Percentiles rank a stretch among this genome's conserved stretches.
Conservation (phyloP, 2,329 filamentous ascomycete genomes). For the Paramyrothecium roridum region DNA sequence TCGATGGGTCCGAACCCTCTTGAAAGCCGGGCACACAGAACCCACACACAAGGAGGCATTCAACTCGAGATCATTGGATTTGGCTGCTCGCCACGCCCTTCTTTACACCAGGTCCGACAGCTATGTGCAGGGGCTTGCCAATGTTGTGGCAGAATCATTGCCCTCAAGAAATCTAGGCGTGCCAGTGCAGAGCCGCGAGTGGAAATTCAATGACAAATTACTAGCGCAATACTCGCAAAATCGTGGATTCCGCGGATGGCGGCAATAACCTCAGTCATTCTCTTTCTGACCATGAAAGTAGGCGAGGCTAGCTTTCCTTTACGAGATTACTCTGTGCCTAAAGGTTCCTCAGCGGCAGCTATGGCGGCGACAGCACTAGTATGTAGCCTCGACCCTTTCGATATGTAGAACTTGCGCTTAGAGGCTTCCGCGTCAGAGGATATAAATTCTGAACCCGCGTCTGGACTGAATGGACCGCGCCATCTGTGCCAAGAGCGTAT, state of each 20-base stretch:
- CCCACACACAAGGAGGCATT: neutral
- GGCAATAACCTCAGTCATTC: neutral
- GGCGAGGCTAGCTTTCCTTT: too few species aligned
- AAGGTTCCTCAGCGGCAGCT: too few species aligned
- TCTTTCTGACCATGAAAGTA: too few species aligned
- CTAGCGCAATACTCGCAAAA: neutral
- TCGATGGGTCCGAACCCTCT: neutral
- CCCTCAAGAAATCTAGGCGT: neutral
- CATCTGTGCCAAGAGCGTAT: too few species aligned
- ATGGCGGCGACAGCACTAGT: too few species aligned
- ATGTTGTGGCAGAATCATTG: neutral
- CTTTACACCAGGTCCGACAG: neutral
- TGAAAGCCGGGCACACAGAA: neutral
- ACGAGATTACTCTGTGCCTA: too few species aligned
- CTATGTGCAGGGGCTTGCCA: neutral
- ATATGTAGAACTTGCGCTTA: too few species aligned
- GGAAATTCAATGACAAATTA: neutral
- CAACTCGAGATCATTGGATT: neutral
- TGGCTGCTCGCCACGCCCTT: neutral
- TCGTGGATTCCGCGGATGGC: neutral
- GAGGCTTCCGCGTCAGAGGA: too few species aligned
- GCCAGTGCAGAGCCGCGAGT: neutral
- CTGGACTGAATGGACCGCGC: too few species aligned
- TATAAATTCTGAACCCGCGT: too few species aligned
- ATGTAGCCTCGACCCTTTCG: too few species aligned